A percentile compares a stretch with the other conserved stretches of the same genome.
These are phyloP conservation scores for Elongisporangium senticosum DNA, from an alignment of 352 stramenopile genomes.

Conservation along the genomic window DNA sequence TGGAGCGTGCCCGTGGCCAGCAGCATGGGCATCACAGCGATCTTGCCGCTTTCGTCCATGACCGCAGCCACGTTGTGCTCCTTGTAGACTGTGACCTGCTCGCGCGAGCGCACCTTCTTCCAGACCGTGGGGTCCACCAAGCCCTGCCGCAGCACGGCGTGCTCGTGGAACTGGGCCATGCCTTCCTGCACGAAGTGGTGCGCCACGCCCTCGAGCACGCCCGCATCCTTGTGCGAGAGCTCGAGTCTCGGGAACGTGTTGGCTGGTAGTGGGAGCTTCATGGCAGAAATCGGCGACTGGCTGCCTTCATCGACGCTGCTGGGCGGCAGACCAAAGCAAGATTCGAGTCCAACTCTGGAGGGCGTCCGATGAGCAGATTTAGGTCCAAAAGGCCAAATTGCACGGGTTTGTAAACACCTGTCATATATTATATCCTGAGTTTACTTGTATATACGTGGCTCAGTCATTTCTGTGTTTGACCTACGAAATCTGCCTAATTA, in stretches of 20 bases:
- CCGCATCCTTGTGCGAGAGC: constrained; percentile 15
- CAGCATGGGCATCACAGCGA: constrained; percentile 12
- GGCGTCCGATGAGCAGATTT: not conserved
- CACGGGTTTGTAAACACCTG: not conserved
- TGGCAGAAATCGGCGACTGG: constrained; percentile 7
- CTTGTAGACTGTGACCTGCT: constrained; percentile 24
- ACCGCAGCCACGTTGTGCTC: constrained; percentile 11
- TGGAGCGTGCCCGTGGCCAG: constrained; percentile 20
- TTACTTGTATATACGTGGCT: too few species aligned
- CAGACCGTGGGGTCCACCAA: constrained; percentile 28
- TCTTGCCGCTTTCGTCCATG: constrained; percentile 3
- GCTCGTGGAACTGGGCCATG: constrained; percentile 29
- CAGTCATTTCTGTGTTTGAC: too few species aligned
- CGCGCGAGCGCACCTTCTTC: constrained; percentile 25
- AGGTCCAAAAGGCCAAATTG: too few species aligned
- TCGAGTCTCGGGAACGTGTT: constrained; percentile 42
- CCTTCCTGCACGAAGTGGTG: not conserved
- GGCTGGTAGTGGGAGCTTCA: constrained; percentile 48
- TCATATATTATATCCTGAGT: not conserved
- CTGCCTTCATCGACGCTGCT: not conserved
- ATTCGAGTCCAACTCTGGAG: not conserved
- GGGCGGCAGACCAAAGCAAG: not conserved
- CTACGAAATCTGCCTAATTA: too few species aligned
- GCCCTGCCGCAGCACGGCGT: constrained; percentile 20
- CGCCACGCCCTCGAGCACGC: constrained; percentile 9